Evolutionary conservation across 768 basidiomycete species (phyloP).

Genomic region (Phylloporus rhodoxanthus): DNA sequence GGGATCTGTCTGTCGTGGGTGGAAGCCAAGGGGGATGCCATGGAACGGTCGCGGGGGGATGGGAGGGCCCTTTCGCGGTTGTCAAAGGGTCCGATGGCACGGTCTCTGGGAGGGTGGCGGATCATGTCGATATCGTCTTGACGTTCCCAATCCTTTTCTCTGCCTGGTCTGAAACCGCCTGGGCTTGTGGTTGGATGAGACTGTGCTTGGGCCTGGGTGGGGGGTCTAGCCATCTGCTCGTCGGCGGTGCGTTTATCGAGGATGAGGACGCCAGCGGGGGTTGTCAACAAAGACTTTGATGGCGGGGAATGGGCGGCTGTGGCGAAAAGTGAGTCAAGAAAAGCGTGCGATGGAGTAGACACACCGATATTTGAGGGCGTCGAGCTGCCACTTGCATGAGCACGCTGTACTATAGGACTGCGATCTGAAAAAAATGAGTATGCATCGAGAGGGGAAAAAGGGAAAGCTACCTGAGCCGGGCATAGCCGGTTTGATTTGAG

Average conservation of each 20-base stretch:
- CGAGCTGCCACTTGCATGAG: conserved; percentile 21
- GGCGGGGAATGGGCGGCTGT: conserved; percentile 27
- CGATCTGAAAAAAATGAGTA: conserved; percentile 22
- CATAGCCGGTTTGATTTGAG: conserved; percentile 31
- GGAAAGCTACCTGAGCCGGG: conserved; percentile 25
- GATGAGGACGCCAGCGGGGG: conserved; percentile 22
- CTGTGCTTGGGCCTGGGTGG: conserved; percentile 17
- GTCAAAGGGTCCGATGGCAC: conserved; percentile 19
- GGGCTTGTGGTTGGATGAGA: conserved; percentile 22
- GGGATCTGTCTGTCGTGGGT: conserved; percentile 19
- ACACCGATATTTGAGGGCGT: conserved; percentile 24
- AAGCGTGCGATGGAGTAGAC: conserved; percentile 3
- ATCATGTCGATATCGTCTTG: conserved; percentile 25
- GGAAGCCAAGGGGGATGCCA: conserved; percentile 19
- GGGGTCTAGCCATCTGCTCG: conserved; percentile 24
- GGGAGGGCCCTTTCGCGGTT: conserved; percentile 20
- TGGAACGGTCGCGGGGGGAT: conserved; percentile 22
- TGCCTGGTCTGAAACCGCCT: conserved; percentile 20
- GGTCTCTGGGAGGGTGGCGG: conserved; percentile 24
- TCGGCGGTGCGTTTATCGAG: conserved; percentile 30
- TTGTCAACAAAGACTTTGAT: conserved; percentile 23
- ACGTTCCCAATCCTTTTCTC: conserved; percentile 26
- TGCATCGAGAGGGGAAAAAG: background rate
- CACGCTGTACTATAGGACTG: conserved; percentile 26
- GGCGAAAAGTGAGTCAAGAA: background rate